A percentile compares a stretch with the other conserved stretches of the same genome.
phyloP scores from a whole-genome alignment of 2,329 filamentous ascomycete genomes.

The Fusarium oligoseptatum region DNA sequence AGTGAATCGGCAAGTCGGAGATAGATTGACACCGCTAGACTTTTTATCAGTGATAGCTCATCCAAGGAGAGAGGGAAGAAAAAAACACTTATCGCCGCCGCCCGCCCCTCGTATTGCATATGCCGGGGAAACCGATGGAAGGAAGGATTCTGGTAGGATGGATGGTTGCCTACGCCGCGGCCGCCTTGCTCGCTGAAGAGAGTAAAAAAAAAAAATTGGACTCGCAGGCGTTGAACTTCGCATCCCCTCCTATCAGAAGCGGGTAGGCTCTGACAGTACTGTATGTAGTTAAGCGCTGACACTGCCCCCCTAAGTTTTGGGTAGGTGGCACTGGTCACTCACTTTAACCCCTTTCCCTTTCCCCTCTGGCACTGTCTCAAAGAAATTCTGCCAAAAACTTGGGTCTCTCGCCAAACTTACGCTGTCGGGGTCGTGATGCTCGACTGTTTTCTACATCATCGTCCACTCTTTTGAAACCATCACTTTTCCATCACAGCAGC shows the following conservation, averaged over 20 bases:
- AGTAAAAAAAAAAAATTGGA: background rate
- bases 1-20: background rate
- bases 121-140: background rate
- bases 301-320: background rate
- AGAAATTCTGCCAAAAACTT: constrained; percentile 9
- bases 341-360: constrained; percentile 7
- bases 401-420: constrained; percentile 2
- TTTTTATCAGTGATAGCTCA: background rate
- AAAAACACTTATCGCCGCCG: background rate
- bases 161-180: background rate
- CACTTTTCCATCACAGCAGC: background rate
- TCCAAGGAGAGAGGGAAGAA: background rate
- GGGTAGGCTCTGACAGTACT: background rate
- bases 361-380: background rate
- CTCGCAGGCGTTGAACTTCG: background rate
- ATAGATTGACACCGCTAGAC: constrained; percentile 3
- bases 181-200: background rate
- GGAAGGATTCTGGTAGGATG: background rate
- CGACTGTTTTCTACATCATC: constrained; percentile 14
- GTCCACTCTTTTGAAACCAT: constrained; percentile 10
- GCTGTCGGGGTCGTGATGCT: constrained; percentile 10
- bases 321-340: background rate
- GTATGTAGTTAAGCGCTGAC: constrained; percentile 9
- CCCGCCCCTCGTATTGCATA: background rate
- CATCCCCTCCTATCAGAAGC: background rate